Conservation (phyloP, 129 eudicot genomes). For the Helichrysum umbraculigerum region DNA sequence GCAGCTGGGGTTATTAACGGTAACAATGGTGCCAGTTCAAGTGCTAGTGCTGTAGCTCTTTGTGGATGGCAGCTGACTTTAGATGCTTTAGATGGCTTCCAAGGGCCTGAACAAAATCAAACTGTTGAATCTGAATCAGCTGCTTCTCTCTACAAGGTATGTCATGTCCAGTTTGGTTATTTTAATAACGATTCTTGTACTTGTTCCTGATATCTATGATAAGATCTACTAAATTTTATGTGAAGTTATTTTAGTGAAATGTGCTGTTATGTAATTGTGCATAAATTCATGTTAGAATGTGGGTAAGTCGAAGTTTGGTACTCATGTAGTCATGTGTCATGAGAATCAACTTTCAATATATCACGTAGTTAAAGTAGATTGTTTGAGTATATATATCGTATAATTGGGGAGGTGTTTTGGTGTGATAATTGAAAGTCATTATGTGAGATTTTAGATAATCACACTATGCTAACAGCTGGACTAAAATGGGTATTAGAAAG, state of each 20-base stretch:
- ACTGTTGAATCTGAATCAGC: constrained; percentile 93
- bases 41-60: constrained; percentile 64
- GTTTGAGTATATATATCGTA: neutral
- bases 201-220: neutral
- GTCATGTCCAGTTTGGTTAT: neutral
- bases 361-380: neutral
- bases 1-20: constrained; percentile 81
- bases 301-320: neutral
- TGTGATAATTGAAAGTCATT: too few species aligned
- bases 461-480: neutral
- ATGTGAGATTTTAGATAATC: neutral
- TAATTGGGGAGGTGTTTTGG: neutral
- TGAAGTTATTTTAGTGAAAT: neutral
- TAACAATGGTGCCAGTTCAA: constrained; percentile 60
- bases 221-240: neutral
- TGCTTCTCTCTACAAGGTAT: constrained; percentile 69
- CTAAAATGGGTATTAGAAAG: neutral
- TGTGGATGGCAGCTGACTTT: constrained; percentile 98
- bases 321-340: constrained; percentile 15
- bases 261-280: neutral
- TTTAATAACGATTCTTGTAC: neutral
- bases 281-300: neutral
- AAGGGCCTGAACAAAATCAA: constrained; percentile 80
- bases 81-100: constrained; percentile 94
- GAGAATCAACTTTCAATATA: neutral